Evolutionary conservation across 306 rosid genomes (phyloP).

Genomic region (Cajanus cajan): DNA sequence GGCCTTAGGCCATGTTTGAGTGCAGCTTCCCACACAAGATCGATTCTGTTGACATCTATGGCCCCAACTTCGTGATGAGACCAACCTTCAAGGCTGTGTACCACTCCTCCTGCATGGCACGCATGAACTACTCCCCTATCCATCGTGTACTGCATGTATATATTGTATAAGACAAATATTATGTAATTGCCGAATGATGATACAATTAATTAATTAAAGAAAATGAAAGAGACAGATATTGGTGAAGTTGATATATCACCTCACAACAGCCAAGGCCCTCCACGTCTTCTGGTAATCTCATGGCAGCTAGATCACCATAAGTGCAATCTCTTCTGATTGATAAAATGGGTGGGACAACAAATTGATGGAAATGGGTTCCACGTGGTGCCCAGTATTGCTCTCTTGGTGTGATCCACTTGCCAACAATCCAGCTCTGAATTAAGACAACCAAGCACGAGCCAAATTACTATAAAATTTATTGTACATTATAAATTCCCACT

Average conservation of each 20-base stretch:
- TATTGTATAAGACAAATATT: background rate
- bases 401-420: conserved; percentile 92
- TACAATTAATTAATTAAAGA: background rate
- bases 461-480: background rate
- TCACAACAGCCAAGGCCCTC: conserved; percentile 85
- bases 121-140: conserved; percentile 96
- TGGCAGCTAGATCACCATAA: conserved; percentile 97
- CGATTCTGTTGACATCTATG: conserved; percentile 77
- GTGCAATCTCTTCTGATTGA: conserved; percentile 83
- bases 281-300: conserved; percentile 82
- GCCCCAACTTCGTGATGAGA: conserved; percentile 94
- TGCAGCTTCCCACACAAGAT: conserved; percentile 94
- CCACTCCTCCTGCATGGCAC: conserved; percentile 98
- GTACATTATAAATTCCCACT: background rate
- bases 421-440: conserved; percentile 88
- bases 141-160: conserved; percentile 78
- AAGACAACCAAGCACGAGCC: background rate
- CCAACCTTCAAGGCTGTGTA: conserved; percentile 89
- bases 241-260: conserved; percentile 40
- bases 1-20: conserved; percentile 80
- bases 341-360: conserved; percentile 91
- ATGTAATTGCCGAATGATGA: background rate
- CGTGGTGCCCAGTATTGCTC: conserved; percentile 90
- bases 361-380: conserved; percentile 95
- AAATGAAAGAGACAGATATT: background rate